These are phyloP conservation scores for Botrytis hyacinthi DNA, from an alignment of 2,329 filamentous ascomycete species.

Conservation along the genomic window DNA sequence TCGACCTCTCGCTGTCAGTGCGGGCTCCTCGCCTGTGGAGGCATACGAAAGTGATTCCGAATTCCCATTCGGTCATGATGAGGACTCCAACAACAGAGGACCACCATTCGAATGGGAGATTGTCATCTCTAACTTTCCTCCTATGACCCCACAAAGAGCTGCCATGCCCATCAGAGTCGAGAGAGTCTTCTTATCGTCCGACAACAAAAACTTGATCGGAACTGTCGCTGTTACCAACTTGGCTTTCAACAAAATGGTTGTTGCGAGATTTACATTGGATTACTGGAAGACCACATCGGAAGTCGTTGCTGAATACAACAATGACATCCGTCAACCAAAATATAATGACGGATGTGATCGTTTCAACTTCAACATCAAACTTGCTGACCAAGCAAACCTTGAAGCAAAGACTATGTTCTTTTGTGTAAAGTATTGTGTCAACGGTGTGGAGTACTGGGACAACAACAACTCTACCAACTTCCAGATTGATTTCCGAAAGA, in stretches of 20 bases:
- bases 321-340: constrained; percentile 69
- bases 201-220: constrained; percentile 84
- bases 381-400: constrained; percentile 86
- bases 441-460: constrained; percentile 89
- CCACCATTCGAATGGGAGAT: constrained; percentile 82
- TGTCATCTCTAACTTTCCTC: constrained; percentile 77
- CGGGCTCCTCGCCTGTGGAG: constrained; percentile 87
- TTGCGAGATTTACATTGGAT: constrained; percentile 93
- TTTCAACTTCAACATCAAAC: constrained; percentile 91
- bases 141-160: constrained; percentile 60
- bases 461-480: constrained; percentile 88
- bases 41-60: constrained; percentile 82
- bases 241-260: constrained; percentile 82
- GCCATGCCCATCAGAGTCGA: constrained; percentile 75
- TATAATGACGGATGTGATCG: constrained; percentile 71
- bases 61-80: constrained; percentile 71
- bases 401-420: constrained; percentile 91
- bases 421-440: constrained; percentile 83
- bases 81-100: constrained; percentile 39
- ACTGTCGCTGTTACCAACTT: constrained; percentile 83
- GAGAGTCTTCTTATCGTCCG: constrained; percentile 78
- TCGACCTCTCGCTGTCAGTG: constrained; percentile 91
- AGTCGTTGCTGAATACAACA: constrained; percentile 81
- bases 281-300: constrained; percentile 99
- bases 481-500: constrained; percentile 89